These are phyloP conservation scores for Boechera divaricarpa DNA, from an alignment of 345 rosid genomes.

Conservation along the genomic window DNA sequence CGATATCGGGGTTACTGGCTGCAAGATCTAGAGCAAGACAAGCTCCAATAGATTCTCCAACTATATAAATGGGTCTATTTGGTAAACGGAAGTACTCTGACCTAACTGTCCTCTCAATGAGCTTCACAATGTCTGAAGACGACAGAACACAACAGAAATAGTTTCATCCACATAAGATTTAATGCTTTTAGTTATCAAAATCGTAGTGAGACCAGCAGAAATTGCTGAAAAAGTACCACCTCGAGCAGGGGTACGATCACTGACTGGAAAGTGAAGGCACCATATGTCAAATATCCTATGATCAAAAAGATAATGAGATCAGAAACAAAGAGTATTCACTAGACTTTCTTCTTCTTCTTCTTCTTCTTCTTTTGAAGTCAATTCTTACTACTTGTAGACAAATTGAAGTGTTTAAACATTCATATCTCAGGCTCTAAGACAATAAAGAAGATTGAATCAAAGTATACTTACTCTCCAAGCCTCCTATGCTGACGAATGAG, in stretches of 20 bases:
- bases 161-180: conserved; percentile 15
- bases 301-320: conserved; percentile 1
- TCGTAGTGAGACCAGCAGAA: background rate
- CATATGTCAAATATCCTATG: conserved; percentile 68
- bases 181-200: background rate
- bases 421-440: background rate
- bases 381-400: background rate
- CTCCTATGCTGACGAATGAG: conserved; percentile 60
- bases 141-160: background rate
- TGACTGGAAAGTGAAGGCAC: conserved; percentile 74
- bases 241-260: conserved; percentile 61
- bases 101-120: conserved; percentile 58
- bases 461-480: conserved; percentile 59
- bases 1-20: conserved; percentile 60
- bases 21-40: conserved; percentile 65
- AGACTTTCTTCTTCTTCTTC: background rate
- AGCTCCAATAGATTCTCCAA: conserved; percentile 57
- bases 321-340: background rate
- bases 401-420: background rate
- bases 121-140: conserved; percentile 55
- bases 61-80: conserved; percentile 62
- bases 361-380: background rate
- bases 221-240: conserved; percentile 43
- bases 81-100: conserved; percentile 50
- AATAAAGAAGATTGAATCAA: conserved; percentile 2